phyloP scores from a whole-genome alignment of 2,329 filamentous ascomycete species.

The Diaporthe citrichinensis region DNA sequence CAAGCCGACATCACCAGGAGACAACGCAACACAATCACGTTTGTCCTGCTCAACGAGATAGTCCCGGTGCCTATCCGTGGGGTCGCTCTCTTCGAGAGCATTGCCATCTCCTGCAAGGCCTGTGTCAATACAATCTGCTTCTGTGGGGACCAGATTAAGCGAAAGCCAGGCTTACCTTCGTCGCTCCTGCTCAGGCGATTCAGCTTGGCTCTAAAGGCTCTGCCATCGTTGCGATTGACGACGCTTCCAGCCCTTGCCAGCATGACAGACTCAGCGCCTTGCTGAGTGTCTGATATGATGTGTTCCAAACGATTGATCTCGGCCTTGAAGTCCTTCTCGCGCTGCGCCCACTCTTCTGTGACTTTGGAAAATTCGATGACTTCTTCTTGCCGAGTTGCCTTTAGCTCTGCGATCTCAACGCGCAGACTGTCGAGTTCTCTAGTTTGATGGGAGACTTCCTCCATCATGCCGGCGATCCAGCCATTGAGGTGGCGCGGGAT shows the following conservation, averaged over 20 bases:
- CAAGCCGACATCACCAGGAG: neutral
- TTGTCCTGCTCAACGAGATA: slow-evolving; percentile 9
- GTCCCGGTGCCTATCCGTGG: neutral
- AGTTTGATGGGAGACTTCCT: slow-evolving; percentile 35
- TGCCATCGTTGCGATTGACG: slow-evolving; percentile 32
- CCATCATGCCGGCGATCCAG: slow-evolving; percentile 38
- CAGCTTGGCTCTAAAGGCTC: slow-evolving; percentile 30
- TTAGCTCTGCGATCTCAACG: neutral
- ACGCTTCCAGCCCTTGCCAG: slow-evolving; percentile 37
- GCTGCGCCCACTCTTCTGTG: slow-evolving; percentile 35
- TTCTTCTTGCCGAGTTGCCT: slow-evolving; percentile 33
- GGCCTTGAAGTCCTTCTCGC: slow-evolving; percentile 38
- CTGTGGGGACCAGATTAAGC: no score
- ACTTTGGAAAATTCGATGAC: slow-evolving; percentile 29
- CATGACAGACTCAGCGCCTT: slow-evolving; percentile 36
- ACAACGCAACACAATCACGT: slow-evolving; percentile 16
- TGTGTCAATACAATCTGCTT: neutral
- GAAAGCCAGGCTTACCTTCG: slow-evolving; percentile 21
- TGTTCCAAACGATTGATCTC: slow-evolving; percentile 41
- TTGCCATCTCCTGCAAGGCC: neutral
- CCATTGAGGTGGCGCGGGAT: slow-evolving; percentile 42
- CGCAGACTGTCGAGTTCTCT: slow-evolving; percentile 9
- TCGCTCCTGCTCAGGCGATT: slow-evolving; percentile 35
- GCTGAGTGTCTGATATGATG: slow-evolving; percentile 37
- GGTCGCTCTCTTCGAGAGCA: neutral